phyloP scores from a whole-genome alignment of 192 early-diverging fungal genomes.

The Gonapodya sp. region DNA sequence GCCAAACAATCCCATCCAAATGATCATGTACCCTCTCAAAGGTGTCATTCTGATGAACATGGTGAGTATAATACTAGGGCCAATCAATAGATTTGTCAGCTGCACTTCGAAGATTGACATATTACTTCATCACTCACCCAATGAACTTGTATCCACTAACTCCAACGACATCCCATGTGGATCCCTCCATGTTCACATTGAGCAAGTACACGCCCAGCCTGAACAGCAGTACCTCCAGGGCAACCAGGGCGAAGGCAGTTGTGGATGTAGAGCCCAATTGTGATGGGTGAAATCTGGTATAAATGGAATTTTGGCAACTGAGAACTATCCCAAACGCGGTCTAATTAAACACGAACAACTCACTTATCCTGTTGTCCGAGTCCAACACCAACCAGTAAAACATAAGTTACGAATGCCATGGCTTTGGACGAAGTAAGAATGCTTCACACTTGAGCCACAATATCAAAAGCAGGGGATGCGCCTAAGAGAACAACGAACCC shows the following conservation, averaged over 20 bases:
- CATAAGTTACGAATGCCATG: constrained; percentile 89
- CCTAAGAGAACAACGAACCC: constrained; percentile 20
- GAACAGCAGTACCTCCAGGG: constrained; percentile 73
- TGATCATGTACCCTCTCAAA: constrained; percentile 37
- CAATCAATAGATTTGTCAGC: not conserved
- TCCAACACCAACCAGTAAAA: constrained; percentile 65
- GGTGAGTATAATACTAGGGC: constrained; percentile 21
- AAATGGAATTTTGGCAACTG: constrained; percentile 3
- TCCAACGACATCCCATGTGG: constrained; percentile 74
- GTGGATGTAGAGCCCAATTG: constrained; percentile 74
- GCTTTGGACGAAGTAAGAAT: constrained; percentile 19
- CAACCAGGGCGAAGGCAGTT: constrained; percentile 66
- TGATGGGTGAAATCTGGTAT: constrained; percentile 79
- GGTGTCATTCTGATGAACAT: constrained; percentile 34
- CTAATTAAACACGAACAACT: not conserved
- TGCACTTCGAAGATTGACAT: constrained; percentile 3
- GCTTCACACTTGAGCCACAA: not conserved
- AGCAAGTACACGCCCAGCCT: constrained; percentile 81
- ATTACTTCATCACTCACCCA: constrained; percentile 30
- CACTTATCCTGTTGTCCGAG: constrained; percentile 48
- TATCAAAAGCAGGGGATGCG: not conserved
- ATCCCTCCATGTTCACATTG: constrained; percentile 70
- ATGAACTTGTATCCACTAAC: constrained; percentile 97
- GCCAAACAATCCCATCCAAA: constrained; percentile 58
- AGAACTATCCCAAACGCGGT: not conserved